Conservation (phyloP, 1,139 yeast genomes). For the Kodamaea sp. region DNA sequence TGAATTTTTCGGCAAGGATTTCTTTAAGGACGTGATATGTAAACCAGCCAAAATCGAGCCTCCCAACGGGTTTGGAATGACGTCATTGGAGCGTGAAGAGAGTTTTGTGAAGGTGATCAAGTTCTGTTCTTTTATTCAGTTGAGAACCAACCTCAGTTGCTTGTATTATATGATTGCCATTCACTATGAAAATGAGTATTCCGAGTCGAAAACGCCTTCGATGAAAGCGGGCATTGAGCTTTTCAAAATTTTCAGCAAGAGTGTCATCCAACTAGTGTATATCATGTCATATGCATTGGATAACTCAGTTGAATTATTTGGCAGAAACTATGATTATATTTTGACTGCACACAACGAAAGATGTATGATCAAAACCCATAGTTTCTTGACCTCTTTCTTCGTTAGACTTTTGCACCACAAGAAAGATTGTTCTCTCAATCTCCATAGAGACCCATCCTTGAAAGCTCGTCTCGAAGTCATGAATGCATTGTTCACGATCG, state of each 20-base stretch:
- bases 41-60: conserved; percentile 28
- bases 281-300: conserved; percentile 49
- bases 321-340: conserved; percentile 41
- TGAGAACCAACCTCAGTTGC: conserved; percentile 46
- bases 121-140: conserved; percentile 37
- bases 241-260: conserved; percentile 44
- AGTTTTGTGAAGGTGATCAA: conserved; percentile 33
- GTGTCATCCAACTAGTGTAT: conserved; percentile 47
- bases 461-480: conserved; percentile 35
- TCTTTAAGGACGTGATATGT: conserved; percentile 43
- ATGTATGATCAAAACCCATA: conserved; percentile 46
- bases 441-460: conserved; percentile 19
- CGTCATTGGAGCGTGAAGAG: conserved; percentile 15
- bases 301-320: conserved; percentile 46
- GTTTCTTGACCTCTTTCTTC: conserved; percentile 43
- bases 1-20: conserved; percentile 45
- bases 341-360: conserved; percentile 43
- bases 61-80: conserved; percentile 15
- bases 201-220: conserved; percentile 30
- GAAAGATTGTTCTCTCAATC: conserved; percentile 31
- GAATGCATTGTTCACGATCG: conserved; percentile 36
- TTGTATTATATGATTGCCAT: conserved; percentile 46
- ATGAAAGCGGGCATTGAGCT: conserved; percentile 47
- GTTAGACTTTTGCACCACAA: conserved; percentile 44
- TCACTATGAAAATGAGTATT: conserved; percentile 41